These are phyloP conservation scores for Brachypodium distachyon DNA, from an alignment of 202 grass and related monocot species.

Conservation along the genomic window DNA sequence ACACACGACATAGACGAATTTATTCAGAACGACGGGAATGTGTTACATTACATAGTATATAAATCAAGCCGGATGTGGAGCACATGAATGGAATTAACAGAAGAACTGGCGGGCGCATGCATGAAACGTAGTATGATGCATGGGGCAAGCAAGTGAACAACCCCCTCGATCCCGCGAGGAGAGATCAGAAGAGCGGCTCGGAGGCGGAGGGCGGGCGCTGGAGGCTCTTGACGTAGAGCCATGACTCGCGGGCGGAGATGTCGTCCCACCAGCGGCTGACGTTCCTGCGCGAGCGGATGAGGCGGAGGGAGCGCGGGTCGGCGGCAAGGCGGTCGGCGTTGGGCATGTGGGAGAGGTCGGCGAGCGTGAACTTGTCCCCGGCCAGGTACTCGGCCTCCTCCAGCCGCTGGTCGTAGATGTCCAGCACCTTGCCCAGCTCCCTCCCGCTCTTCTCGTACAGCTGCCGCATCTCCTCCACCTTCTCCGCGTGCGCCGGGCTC, in stretches of 20 bases:
- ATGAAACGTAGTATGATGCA: not conserved
- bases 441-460: constrained; percentile 35
- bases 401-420: constrained; percentile 73
- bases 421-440: constrained; percentile 51
- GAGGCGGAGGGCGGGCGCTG: constrained; percentile 39
- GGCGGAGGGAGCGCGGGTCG: constrained; percentile 16
- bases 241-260: constrained; percentile 33
- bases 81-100: not conserved
- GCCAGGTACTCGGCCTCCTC: constrained; percentile 46
- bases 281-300: constrained; percentile 40
- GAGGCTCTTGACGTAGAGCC: constrained; percentile 56
- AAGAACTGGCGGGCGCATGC: not conserved
- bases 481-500: not conserved
- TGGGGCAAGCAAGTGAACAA: not conserved
- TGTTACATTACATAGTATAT: not conserved
- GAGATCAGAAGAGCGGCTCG: constrained; percentile 34
- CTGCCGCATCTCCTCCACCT: constrained; percentile 15
- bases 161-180: not conserved
- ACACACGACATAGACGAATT: not conserved
- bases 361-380: constrained; percentile 53
- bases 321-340: constrained; percentile 44
- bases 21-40: not conserved
- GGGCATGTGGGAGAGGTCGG: constrained; percentile 74
- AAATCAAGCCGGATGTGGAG: not conserved
- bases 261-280: constrained; percentile 55